Conservation (phyloP, 139 green algal genomes). For the Asterochloris sp. region DNA sequence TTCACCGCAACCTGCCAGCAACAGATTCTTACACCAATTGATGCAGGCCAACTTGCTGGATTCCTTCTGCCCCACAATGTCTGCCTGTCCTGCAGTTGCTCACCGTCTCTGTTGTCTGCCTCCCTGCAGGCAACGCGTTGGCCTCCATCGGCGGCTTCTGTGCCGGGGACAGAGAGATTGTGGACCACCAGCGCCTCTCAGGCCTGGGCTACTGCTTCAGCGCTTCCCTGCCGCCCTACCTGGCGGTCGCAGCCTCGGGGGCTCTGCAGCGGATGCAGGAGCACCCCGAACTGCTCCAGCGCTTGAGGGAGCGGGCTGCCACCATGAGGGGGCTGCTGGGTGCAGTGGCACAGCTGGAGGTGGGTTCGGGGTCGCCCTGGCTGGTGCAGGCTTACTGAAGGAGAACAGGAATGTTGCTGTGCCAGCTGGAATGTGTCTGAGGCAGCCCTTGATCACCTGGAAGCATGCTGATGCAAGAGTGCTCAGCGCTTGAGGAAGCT, state of each 20-base stretch:
- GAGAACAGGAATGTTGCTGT: background rate
- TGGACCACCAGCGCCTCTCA: conserved; percentile 90
- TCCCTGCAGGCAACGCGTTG: conserved; percentile 62
- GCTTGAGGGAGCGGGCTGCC: conserved; percentile 28
- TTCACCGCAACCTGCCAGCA: too few species aligned
- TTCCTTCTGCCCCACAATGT: too few species aligned
- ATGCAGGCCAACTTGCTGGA: too few species aligned
- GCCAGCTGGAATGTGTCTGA: background rate
- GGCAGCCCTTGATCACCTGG: background rate
- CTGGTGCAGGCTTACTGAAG: background rate
- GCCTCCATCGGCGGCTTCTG: conserved; percentile 87
- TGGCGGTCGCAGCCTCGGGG: conserved; percentile 59
- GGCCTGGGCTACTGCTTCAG: conserved; percentile 95
- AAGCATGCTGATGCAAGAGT: background rate
- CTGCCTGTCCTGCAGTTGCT: too few species aligned
- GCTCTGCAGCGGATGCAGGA: conserved; percentile 43
- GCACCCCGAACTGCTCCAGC: conserved; percentile 5
- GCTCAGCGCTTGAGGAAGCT: background rate
- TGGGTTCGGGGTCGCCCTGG: background rate
- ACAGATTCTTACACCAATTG: too few species aligned
- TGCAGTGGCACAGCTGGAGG: conserved; percentile 35
- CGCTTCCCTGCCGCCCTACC: conserved; percentile 92
- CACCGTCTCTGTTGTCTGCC: too few species aligned
- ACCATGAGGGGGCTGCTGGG: conserved; percentile 40
- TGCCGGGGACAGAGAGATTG: conserved; percentile 65